Base-by-base conservation (phyloP, 2,329 filamentous ascomycete genomes). In the Colletotrichum melonis region DNA sequence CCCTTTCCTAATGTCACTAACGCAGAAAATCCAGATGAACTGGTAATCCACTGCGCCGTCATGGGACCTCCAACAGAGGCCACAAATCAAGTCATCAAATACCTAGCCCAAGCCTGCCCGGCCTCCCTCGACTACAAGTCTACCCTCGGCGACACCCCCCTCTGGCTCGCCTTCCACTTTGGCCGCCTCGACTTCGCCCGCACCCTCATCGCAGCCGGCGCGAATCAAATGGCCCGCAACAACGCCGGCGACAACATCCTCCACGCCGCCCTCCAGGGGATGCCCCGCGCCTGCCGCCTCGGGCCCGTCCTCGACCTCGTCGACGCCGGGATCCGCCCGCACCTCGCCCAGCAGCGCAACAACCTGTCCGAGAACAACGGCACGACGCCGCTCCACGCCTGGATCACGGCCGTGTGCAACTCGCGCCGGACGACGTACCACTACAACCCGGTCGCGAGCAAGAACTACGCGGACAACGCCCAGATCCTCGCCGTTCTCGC, bases 41-140 rank as follows among this genome's bases (percentile, higher is more conserved):
- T 93, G 55, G 87, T 90, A 11, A 88, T 95, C 2, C 93, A 95
- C 78, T 91, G 89, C 74, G 92, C 90, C 1, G 84, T 94, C 6
- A 79, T 91, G 78, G 86, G 85, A 24, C 74, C 80, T 22, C 78
- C 78, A 8, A 78, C 76, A 14, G 76, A 82, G 1, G 78, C 86
- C 4, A 86, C 89, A 0, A 82, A 87, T 22, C 84, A 85, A 38
- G 80, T 95, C 5, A 84, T 97, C 46, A 84, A 91, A 69, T 94
- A 94, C 76, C 84, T 97, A 2, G 81, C 94, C 64, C 86, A 91
- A 30, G 85, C 87, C 12, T 86, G 88, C 69, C 93, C 94, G 0
- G 84, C 88, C 2, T 87, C 86, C 1, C 78, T 97, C 1, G 90
- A 95, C 69, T 85, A 88, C 63, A 93, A 90, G 77, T 90, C 88